Conservation (phyloP, 257 asterid species). For the Eucommia ulmoides region DNA sequence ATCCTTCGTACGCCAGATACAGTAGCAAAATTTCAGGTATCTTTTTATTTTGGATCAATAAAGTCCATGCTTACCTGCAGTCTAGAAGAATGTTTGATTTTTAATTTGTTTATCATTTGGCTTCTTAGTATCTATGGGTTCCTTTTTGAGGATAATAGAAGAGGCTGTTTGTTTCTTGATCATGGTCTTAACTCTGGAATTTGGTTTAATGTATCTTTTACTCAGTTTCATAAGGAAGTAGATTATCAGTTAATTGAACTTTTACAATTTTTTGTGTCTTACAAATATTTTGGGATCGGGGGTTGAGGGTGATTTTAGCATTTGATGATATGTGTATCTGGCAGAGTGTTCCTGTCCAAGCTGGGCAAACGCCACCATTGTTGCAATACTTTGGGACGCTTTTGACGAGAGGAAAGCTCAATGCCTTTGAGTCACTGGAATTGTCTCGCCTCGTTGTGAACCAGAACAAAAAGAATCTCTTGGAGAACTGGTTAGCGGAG, state of each 20-base stretch:
- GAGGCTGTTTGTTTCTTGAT: not conserved
- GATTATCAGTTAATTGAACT: not conserved
- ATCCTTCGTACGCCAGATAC: slow-evolving; percentile 68
- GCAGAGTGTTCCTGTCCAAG: slow-evolving; percentile 99
- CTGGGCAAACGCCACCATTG: slow-evolving; percentile 98
- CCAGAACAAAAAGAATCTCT: slow-evolving; percentile 88
- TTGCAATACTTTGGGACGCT: slow-evolving; percentile 97
- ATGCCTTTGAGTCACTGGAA: slow-evolving; percentile 94
- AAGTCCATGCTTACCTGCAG: too few species aligned
- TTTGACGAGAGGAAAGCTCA: slow-evolving; percentile 91
- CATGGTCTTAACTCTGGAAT: too few species aligned
- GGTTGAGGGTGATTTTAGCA: too few species aligned
- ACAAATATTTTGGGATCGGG: too few species aligned
- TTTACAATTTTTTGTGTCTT: too few species aligned
- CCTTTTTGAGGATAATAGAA: not conserved
- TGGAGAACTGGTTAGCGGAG: slow-evolving; percentile 99
- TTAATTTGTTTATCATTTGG: not conserved
- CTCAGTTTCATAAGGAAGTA: not conserved
- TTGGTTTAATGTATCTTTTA: too few species aligned
- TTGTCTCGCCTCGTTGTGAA: slow-evolving; percentile 94
- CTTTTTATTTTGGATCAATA: slow-evolving; percentile 6
- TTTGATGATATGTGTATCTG: too few species aligned
- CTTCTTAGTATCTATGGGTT: not conserved
- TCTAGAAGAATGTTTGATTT: not conserved
- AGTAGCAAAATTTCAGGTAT: slow-evolving; percentile 52